Percentiles rank a stretch among this genome's conserved stretches.
phyloP scores from a whole-genome alignment of 2,329 filamentous ascomycete genomes.

The Xylariaceae sp. region DNA sequence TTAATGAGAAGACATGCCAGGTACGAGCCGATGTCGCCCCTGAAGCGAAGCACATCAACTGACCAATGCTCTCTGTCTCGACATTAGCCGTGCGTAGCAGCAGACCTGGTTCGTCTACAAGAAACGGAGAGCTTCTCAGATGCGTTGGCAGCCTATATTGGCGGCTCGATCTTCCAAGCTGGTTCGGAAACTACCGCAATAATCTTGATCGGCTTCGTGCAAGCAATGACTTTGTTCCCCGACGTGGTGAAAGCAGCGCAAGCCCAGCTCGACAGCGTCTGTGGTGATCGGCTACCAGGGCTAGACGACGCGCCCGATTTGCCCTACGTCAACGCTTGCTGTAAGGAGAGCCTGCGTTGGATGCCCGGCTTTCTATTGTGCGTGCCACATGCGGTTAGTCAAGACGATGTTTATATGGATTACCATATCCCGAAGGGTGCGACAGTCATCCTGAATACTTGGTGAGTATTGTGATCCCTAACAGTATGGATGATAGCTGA shows the following conservation, averaged over 20 bases:
- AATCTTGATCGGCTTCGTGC: constrained; percentile 34
- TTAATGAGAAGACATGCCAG: constrained; percentile 24
- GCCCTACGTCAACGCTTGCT: not conserved
- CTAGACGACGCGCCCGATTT: constrained; percentile 34
- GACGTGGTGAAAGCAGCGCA: constrained; percentile 27
- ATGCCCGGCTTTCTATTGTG: constrained; percentile 34
- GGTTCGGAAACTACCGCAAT: constrained; percentile 36
- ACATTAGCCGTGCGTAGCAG: too few relatives aligned
- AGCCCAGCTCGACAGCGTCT: constrained; percentile 35
- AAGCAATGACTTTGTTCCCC: constrained; percentile 37
- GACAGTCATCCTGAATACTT: constrained; percentile 37
- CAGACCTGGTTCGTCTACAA: not conserved
- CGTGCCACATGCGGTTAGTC: constrained; percentile 33
- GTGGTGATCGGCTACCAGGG: constrained; percentile 39
- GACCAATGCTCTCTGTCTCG: too few relatives aligned
- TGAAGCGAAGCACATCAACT: not conserved
- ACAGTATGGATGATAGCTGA: not conserved
- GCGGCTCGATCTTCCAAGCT: constrained; percentile 27
- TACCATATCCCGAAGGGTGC: constrained; percentile 39
- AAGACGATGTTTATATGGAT: constrained; percentile 35
- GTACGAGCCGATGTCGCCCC: not conserved
- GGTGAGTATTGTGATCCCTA: constrained; percentile 22
- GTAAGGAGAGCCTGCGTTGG: constrained; percentile 42
- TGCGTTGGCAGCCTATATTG: constrained; percentile 26
- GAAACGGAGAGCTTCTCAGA: not conserved